phyloP scores from a whole-genome alignment of 306 rosid species.

The Lotus japonicus region DNA sequence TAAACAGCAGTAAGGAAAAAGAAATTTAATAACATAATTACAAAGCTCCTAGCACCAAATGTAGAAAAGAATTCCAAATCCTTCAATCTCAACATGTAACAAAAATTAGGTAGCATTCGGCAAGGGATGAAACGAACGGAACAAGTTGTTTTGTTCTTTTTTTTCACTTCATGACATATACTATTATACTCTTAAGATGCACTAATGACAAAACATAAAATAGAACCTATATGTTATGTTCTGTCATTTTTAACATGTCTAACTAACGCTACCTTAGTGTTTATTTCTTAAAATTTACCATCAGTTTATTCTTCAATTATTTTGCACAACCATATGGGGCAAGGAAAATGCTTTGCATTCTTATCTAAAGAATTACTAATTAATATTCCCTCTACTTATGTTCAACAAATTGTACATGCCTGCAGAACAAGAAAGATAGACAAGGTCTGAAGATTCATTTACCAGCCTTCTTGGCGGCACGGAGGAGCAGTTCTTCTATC shows the following conservation, averaged over 20 bases:
- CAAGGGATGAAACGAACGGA: too few relatives aligned
- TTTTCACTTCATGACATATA: too few relatives aligned
- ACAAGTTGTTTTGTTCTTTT: too few relatives aligned
- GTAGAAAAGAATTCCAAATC: not conserved
- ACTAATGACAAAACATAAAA: too few relatives aligned
- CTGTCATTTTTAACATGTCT: too few relatives aligned
- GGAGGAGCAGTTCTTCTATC: conserved; percentile 97
- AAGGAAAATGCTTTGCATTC: not conserved
- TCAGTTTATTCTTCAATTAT: not conserved
- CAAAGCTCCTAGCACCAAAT: not conserved
- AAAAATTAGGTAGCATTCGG: too few relatives aligned
- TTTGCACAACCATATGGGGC: conserved; percentile 5
- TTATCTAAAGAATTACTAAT: not conserved
- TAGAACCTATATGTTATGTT: too few relatives aligned
- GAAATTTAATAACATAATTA: not conserved
- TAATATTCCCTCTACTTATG: not conserved
- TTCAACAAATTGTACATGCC: conserved; percentile 5
- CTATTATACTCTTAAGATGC: too few relatives aligned
- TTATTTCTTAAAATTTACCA: not conserved
- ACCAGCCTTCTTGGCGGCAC: conserved; percentile 99
- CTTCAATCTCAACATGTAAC: not conserved
- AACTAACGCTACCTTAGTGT: not conserved
- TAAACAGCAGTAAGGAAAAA: not conserved
- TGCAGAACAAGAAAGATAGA: conserved; percentile 6
- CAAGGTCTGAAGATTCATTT: conserved; percentile 18